Conservation (phyloP, 306 rosid species). For the Fagus crenata region DNA sequence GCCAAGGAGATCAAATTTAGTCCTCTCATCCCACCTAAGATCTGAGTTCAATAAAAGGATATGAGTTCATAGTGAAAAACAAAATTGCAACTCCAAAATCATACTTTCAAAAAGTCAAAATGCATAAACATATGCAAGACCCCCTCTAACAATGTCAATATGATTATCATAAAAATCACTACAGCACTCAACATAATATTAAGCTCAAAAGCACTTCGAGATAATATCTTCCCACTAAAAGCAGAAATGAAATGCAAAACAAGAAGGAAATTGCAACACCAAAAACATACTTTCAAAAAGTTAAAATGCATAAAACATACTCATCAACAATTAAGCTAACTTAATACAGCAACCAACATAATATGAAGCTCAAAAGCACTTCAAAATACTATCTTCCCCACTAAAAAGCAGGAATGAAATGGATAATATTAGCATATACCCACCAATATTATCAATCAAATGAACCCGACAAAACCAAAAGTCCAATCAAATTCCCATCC, state of each 20-base stretch:
- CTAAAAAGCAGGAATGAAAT: not conserved
- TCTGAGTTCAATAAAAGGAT: constrained; percentile 2
- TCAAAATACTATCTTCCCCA: not conserved
- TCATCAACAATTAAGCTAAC: not conserved
- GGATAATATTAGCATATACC: not conserved
- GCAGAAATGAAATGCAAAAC: not conserved
- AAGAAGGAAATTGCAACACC: too few species aligned
- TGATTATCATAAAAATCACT: not conserved
- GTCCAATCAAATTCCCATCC: not conserved
- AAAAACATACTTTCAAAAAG: too few species aligned
- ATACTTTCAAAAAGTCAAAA: not conserved
- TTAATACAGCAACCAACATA: not conserved
- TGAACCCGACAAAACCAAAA: not conserved
- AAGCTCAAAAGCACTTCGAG: not conserved
- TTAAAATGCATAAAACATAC: too few species aligned
- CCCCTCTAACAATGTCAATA: not conserved
- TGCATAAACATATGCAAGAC: not conserved
- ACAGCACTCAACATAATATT: not conserved
- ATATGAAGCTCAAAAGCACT: not conserved
- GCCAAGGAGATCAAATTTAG: constrained; percentile 38
- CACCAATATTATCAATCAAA: not conserved
- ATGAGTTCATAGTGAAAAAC: not conserved
- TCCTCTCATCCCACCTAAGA: constrained; percentile 41
- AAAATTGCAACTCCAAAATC: not conserved
- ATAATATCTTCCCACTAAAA: not conserved